phyloP scores from a whole-genome alignment of 495 filamentous ascomycete genomes.

The Trichoderma erinaceum region DNA sequence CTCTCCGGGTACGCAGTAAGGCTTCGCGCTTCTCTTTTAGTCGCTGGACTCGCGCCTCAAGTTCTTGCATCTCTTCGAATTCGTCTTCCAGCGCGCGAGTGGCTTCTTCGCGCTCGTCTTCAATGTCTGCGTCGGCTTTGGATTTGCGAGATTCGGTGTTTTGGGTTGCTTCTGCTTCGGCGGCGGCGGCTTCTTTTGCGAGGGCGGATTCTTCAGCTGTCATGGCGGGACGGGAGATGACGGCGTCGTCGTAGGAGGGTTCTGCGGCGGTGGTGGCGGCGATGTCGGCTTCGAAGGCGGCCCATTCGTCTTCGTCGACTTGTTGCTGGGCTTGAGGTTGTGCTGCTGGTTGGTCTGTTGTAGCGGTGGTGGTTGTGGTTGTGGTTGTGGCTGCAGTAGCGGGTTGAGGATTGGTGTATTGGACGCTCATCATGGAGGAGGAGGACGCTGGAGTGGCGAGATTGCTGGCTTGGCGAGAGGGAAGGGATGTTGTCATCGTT shows the following conservation, averaged over 20 bases:
- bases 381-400: neutral
- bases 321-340: neutral
- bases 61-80: constrained; percentile 89
- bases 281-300: constrained; percentile 84
- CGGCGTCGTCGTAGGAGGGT: constrained; percentile 40
- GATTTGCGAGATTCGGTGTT: constrained; percentile 1
- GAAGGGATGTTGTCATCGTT: neutral
- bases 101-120: constrained; percentile 82
- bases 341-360: neutral
- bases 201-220: constrained; percentile 67
- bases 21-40: constrained; percentile 64
- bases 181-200: constrained; percentile 50
- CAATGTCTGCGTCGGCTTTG: constrained; percentile 42
- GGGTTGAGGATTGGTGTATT: neutral
- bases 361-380: constrained; percentile 13
- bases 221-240: constrained; percentile 66
- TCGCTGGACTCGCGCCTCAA: constrained; percentile 71
- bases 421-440: constrained; percentile 12
- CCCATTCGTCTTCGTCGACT: constrained; percentile 83
- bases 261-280: constrained; percentile 19
- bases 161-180: constrained; percentile 54
- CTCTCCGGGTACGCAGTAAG: constrained; percentile 31
- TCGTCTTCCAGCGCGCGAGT: constrained; percentile 74
- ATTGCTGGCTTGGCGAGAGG: constrained; percentile 20
- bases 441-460: constrained; percentile 5